These are phyloP conservation scores for Hygrophila difformis DNA, from an alignment of 257 asterid genomes.

Conservation along the genomic window DNA sequence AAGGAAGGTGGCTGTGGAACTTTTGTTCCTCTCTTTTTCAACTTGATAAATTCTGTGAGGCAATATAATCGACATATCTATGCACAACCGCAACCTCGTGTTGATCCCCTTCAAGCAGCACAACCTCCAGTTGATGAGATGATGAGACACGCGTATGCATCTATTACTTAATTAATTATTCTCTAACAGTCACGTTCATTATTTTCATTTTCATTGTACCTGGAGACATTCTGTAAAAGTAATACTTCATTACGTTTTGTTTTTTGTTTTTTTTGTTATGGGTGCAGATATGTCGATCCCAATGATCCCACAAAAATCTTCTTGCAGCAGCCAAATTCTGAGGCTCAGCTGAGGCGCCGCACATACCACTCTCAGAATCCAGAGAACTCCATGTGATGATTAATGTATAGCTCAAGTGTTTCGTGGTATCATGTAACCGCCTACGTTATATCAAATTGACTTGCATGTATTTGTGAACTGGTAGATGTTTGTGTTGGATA, in stretches of 20 bases:
- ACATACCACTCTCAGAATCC: conserved; percentile 26
- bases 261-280: too few relatives aligned
- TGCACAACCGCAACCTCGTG: conserved; percentile 34
- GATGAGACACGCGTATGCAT: conserved; percentile 82
- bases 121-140: conserved; percentile 94
- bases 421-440: too few relatives aligned
- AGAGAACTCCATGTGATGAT: conserved; percentile 3
- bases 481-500: too few relatives aligned
- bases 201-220: too few relatives aligned
- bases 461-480: too few relatives aligned
- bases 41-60: conserved; percentile 68
- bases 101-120: conserved; percentile 92
- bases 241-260: too few relatives aligned
- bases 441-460: too few relatives aligned
- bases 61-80: conserved; percentile 42
- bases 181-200: neutral
- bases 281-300: conserved; percentile 65
- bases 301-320: conserved; percentile 56
- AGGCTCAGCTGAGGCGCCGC: conserved; percentile 54
- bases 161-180: too few relatives aligned
- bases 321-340: conserved; percentile 59
- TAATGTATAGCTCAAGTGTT: neutral
- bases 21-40: conserved; percentile 77
- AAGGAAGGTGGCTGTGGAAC: conserved; percentile 99
- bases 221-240: conserved; percentile 5